These are phyloP conservation scores for Asclepias syriaca DNA, from an alignment of 257 asterid species.

Conservation along the genomic window DNA sequence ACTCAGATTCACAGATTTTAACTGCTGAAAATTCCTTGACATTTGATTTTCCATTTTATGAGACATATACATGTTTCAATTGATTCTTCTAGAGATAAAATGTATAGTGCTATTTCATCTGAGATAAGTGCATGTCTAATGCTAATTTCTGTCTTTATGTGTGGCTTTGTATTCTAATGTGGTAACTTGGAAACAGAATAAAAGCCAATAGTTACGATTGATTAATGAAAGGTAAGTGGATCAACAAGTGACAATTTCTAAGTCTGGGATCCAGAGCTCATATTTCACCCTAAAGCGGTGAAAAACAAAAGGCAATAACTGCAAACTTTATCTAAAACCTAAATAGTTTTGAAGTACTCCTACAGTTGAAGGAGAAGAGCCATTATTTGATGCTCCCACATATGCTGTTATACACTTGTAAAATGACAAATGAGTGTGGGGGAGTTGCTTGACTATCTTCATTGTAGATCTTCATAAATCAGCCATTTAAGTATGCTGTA, in stretches of 20 bases:
- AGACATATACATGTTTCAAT: neutral
- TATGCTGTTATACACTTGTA: slow-evolving; percentile 1
- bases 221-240: neutral
- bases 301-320: neutral
- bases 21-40: neutral
- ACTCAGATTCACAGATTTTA: neutral
- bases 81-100: neutral
- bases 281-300: neutral
- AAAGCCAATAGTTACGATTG: neutral
- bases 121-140: neutral
- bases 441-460: neutral
- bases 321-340: neutral
- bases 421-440: neutral
- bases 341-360: neutral
- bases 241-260: neutral
- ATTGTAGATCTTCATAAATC: neutral
- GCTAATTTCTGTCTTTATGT: neutral
- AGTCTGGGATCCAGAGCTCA: neutral
- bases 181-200: neutral
- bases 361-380: neutral
- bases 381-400: neutral
- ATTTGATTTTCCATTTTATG: neutral
- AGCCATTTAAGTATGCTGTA: neutral
- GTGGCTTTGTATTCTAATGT: neutral
- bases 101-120: neutral